Conservation (phyloP, 768 basidiomycete species). For the Boletus pseudo-olivaceus region DNA sequence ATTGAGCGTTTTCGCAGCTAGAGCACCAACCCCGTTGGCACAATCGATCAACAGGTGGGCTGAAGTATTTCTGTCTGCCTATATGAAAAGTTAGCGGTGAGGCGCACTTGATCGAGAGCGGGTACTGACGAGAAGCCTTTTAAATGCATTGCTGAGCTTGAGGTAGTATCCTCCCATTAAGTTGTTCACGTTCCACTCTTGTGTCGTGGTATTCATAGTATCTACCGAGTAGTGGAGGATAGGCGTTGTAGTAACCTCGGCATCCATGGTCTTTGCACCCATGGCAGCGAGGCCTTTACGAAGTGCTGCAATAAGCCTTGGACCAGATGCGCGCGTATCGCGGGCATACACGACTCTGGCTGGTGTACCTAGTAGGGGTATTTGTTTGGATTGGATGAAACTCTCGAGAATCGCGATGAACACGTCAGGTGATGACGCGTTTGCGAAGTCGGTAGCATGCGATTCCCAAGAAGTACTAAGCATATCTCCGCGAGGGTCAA, state of each 20-base stretch:
- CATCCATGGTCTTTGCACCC: constrained; percentile 63
- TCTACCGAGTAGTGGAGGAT: constrained; percentile 93
- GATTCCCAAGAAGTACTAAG: constrained; percentile 89
- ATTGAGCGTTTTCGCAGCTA: constrained; percentile 59
- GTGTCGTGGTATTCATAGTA: constrained; percentile 81
- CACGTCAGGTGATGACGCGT: constrained; percentile 71
- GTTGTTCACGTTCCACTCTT: constrained; percentile 75
- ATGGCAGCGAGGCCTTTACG: constrained; percentile 80
- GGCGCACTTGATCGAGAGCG: background rate
- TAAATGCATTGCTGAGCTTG: constrained; percentile 81
- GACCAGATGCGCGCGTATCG: constrained; percentile 90
- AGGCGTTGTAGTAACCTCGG: constrained; percentile 89
- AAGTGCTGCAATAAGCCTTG: constrained; percentile 68
- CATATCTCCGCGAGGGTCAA: constrained; percentile 98
- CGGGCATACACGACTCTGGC: constrained; percentile 85
- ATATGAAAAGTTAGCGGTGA: constrained; percentile 6
- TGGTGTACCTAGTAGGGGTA: constrained; percentile 69
- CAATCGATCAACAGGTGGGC: constrained; percentile 84
- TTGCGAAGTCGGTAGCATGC: constrained; percentile 84
- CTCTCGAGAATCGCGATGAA: constrained; percentile 62
- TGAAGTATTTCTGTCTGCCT: constrained; percentile 58
- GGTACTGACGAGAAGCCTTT: constrained; percentile 74
- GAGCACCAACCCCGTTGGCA: constrained; percentile 95
- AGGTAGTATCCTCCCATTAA: constrained; percentile 78
- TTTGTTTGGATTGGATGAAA: constrained; percentile 61